A percentile compares a stretch with the other conserved stretches of the same genome.
These are phyloP conservation scores for Golubevia pallescens DNA, from an alignment of 1,284 basidiomycete species.

Conservation along the genomic window DNA sequence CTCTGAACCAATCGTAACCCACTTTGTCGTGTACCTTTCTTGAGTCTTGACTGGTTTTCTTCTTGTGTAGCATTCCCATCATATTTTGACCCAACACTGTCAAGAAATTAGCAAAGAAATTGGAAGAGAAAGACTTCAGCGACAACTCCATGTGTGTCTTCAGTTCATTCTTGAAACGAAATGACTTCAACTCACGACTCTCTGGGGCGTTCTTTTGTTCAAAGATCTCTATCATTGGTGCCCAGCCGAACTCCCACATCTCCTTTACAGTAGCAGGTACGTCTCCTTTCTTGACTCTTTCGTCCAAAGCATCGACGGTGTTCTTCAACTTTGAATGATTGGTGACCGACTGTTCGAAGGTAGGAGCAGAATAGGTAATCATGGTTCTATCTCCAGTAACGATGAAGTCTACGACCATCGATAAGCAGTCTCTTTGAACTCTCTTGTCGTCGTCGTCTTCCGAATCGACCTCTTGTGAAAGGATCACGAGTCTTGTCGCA, in stretches of 20 bases:
- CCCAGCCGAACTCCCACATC: neutral
- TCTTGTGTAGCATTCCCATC: neutral
- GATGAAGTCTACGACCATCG: conserved; percentile 35
- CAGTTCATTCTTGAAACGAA: too few species aligned
- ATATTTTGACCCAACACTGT: neutral
- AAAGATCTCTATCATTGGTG: neutral
- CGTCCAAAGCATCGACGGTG: neutral
- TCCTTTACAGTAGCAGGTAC: neutral
- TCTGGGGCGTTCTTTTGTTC: neutral
- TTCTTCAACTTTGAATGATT: neutral
- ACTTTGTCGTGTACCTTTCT: neutral
- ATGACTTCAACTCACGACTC: neutral
- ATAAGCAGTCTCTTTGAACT: conserved; percentile 18
- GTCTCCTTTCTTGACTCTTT: neutral
- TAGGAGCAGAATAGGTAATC: neutral
- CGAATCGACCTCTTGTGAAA: conserved; percentile 17
- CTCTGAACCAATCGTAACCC: neutral
- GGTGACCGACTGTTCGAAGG: neutral
- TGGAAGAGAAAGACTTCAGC: too few species aligned
- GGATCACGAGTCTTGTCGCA: conserved; percentile 33
- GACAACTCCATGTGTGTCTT: too few species aligned
- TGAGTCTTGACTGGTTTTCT: neutral
- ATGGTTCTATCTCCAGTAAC: conserved; percentile 11
- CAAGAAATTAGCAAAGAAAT: neutral
- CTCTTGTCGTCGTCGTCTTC: conserved; percentile 19